Base-by-base conservation (phyloP, 1,284 basidiomycete species). In the Volvariella surrecta region DNA sequence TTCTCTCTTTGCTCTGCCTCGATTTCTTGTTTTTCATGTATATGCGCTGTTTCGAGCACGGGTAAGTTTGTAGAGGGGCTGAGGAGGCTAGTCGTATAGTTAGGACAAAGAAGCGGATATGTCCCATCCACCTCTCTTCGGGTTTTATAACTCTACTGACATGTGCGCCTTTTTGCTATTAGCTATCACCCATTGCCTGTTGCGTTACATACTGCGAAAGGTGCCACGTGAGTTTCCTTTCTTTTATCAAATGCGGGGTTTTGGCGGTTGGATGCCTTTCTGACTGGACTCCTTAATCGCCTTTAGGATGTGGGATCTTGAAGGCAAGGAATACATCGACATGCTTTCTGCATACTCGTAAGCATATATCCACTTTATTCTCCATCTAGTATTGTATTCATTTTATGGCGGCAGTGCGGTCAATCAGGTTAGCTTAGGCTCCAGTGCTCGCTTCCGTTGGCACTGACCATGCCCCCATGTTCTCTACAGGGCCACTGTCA, bases 331-430 rank as follows among this genome's bases (percentile, higher is more conserved):
- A 59, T 94, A 92, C 63, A 89, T 93, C 49, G 90, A 94, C 58
- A 97, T 98, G 90, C 74, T 99, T 30, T 90, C 91, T 39, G 95
- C 96, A 16, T 99, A 99, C 69, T 93, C 89, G 82, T 94, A 66
- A 68, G 90, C 37, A 7, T 37, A 35, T 38, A 30, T 43, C 51
- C 24, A 46, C 47, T 50, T 35, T 44, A 20, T 40, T 42, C 15
- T 17, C 32, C 45, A 46, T 30, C 17, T 38, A 37, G 20, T 32
- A 17, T 39, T 46, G 3, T 24, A 32, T 24, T n/a, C 6, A 40
- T 41, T 30, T 48, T 37, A 35, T 6, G 7, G 32, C 21, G 21
- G 3, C 50, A 92, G 89, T 37, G 89, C 89, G 37, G 87, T 90
- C 41, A 92, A 92, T 64, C 89, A 93, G 70, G 84, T 82, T 48